phyloP scores from a whole-genome alignment of 2,329 filamentous ascomycete genomes.

The Xylogone sp. region DNA sequence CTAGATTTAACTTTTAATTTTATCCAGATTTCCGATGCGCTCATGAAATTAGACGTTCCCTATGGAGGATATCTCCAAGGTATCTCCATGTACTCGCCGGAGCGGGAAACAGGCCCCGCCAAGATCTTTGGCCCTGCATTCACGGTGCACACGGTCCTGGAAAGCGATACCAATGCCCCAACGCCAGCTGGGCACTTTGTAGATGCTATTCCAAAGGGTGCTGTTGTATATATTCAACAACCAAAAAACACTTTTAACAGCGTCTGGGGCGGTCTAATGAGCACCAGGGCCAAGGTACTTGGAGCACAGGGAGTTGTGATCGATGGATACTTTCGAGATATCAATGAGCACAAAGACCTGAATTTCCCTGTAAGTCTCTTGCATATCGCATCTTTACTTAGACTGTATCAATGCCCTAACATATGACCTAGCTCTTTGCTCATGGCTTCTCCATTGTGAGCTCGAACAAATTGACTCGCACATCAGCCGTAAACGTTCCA shows the following conservation, averaged over 20 bases:
- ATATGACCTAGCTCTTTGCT: slow-evolving; percentile 27
- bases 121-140: slow-evolving; percentile 29
- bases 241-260: slow-evolving; percentile 29
- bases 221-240: slow-evolving; percentile 33
- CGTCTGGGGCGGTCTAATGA: slow-evolving; percentile 37
- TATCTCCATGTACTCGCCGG: slow-evolving; percentile 28
- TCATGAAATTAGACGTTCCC: slow-evolving; percentile 29
- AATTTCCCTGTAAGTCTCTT: slow-evolving; percentile 7
- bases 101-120: slow-evolving; percentile 12
- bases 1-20: not conserved
- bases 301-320: slow-evolving; percentile 35
- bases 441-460: slow-evolving; percentile 28
- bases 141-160: slow-evolving; percentile 30
- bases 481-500: slow-evolving; percentile 30
- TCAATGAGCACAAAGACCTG: slow-evolving; percentile 29
- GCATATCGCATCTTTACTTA: too few species aligned
- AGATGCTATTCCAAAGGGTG: slow-evolving; percentile 28
- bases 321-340: slow-evolving; percentile 34
- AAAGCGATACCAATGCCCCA: slow-evolving; percentile 26
- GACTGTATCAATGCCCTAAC: not conserved
- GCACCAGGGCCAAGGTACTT: slow-evolving; percentile 28
- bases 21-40: slow-evolving; percentile 30
- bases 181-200: slow-evolving; percentile 31
- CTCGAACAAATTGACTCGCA: slow-evolving; percentile 30
- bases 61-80: slow-evolving; percentile 32